Base-by-base conservation (phyloP, 768 basidiomycete genomes). In the Suillus bovinus region DNA sequence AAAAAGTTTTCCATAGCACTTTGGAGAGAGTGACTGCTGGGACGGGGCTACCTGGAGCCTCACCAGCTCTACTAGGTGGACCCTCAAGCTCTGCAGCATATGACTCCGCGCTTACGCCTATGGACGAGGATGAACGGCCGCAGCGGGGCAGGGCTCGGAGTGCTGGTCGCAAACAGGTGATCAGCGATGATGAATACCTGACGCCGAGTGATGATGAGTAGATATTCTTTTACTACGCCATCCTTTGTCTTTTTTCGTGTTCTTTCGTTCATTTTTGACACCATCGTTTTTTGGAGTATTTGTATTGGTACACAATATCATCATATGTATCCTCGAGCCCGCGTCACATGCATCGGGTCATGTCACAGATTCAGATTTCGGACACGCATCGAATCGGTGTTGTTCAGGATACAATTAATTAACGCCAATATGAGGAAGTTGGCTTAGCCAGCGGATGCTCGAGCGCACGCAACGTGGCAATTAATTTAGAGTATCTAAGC, bases 51-150 rank as follows among this genome's bases (percentile, higher is more conserved):
- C 91, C 93, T 44, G 92, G 92, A 61, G 90, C 89, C 3, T 82
- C 86, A 22, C 72, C 76, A 9, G 72, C 77, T 1, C 61, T 60
- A 16, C 61, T 60, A 16, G 71, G 53, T 27, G 70, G 70, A 60
- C 61, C 71, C 4, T 69, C 72, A 1, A 69, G 72, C 4, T 71
- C 78, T 59, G 75, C 79, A 2, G 77, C 83, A 41, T 83, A 80
- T 11, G 88, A 90, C 34, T 84, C 86, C 39, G 89, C 90, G 11
- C 72, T 91, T 65, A 91, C 89, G 7, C 89, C 89, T 2, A 89
- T 92, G 88, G 90, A 91, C 52, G 90, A 93, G 64, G 91, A 92
- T 63, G 88, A 89, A 52, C 84, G 86, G 49, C 85, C 83, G 33
- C 80, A 80, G 10, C 81, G 84, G 11, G 82, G 81, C 5, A 75